Base-by-base conservation (phyloP, 257 asterid species). In the Capsicum pubescens region DNA sequence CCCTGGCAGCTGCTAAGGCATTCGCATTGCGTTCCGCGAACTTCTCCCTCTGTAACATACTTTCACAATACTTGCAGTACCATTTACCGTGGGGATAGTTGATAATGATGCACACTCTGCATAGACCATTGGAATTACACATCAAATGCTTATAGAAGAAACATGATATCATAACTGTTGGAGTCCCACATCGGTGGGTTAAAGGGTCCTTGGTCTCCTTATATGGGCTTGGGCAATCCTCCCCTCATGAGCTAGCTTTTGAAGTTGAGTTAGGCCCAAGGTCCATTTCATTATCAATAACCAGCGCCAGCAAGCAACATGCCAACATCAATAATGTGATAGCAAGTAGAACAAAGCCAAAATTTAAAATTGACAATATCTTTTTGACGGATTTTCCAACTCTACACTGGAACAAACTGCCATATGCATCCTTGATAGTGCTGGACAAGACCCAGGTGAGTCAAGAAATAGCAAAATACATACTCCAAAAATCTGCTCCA, bases 51-150 rank as follows among this genome's bases (percentile, higher is more conserved):
- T 90, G 92, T 87, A 95, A 91, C 95, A 91, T 91, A 90, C 88
- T 95, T 79, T 93, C 93, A 91, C 99, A 97, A 91, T 97, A 97
- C 81, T 94, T 94, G 88, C 99, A 97, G 89, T 89, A 95, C 99
- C 98, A 97, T 90, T 94, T 97, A 85, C 97, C 98, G 83, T 85
- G 92, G 99, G 97, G 87, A 95, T 90, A 89, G 90, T 86, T 26
- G 89, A 76, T 80, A 97, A 83, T 82, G 97, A 94, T 66, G 99
- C 97, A 87, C 99, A 97, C 84, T 91, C 99, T 97, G 94, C 92
- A 93, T 79, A 76, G 46, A 86, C 82, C 86, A 77, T 84, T 35
- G 64, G 79, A 46, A 67, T 54, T 60, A 68, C 55, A 84, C 84
- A 76, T 69, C 70, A 63, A 79, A 85, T 44, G 17, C 60, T 66